phyloP scores from a whole-genome alignment of 352 stramenopile species.

The Lagenidium giganteum region DNA sequence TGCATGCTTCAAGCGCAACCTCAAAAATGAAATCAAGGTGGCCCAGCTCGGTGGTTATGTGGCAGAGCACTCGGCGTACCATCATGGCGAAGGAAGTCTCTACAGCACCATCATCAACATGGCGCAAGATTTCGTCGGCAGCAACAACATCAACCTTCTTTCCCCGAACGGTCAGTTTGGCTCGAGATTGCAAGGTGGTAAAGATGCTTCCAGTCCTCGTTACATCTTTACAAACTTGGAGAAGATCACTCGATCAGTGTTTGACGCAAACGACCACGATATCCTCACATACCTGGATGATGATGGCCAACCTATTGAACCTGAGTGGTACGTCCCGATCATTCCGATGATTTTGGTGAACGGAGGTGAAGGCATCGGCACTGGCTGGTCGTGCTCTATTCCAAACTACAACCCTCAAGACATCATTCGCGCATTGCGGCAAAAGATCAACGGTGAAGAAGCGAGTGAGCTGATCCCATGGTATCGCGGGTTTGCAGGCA shows the following conservation, averaged over 20 bases:
- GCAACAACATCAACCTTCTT: constrained; percentile 97
- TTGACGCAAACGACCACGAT: constrained; percentile 87
- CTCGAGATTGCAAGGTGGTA: constrained; percentile 95
- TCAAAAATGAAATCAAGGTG: constrained; percentile 91
- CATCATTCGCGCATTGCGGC: constrained; percentile 76
- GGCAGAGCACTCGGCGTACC: constrained; percentile 98
- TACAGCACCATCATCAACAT: constrained; percentile 96
- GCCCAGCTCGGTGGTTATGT: constrained; percentile 96
- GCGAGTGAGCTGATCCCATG: constrained; percentile 74
- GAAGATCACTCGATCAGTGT: constrained; percentile 76
- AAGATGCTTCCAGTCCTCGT: constrained; percentile 92
- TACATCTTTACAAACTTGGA: constrained; percentile 95
- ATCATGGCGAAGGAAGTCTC: constrained; percentile 96
- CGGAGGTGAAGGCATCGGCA: constrained; percentile 96
- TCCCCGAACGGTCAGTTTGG: constrained; percentile 97
- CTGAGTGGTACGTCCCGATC: constrained; percentile 92
- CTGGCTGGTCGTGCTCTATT: constrained; percentile 91
- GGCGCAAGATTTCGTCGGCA: constrained; percentile 98
- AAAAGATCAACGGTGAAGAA: constrained; percentile 59
- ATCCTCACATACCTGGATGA: constrained; percentile 90
- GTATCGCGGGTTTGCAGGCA: constrained; percentile 89
- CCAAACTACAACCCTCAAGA: constrained; percentile 92
- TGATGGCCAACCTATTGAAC: constrained; percentile 91
- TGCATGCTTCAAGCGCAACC: constrained; percentile 97
- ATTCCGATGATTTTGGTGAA: constrained; percentile 98